These are phyloP conservation scores for Silene conica DNA, from an alignment of 148 eudicot genomes.

Conservation along the genomic window DNA sequence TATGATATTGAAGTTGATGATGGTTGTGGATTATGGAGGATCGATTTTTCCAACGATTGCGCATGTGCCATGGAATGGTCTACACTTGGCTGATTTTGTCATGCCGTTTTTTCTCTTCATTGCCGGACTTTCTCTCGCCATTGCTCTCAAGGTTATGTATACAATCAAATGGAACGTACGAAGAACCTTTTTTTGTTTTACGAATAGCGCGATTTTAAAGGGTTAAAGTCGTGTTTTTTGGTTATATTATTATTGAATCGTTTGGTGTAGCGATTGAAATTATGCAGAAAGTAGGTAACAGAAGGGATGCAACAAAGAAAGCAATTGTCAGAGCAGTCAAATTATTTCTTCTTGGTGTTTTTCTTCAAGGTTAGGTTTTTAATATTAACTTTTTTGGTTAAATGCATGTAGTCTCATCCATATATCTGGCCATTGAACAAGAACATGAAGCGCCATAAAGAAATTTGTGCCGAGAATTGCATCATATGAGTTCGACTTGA, in stretches of 20 bases:
- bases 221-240: too few species aligned
- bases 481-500: too few species aligned
- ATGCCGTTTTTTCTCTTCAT: constrained; percentile 90
- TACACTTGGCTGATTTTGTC: constrained; percentile 85
- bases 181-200: too few species aligned
- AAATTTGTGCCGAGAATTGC: too few species aligned
- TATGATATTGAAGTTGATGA: constrained; percentile 56
- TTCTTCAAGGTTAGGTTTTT: constrained; percentile 65
- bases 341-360: constrained; percentile 69
- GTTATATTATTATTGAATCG: too few species aligned
- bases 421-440: too few species aligned
- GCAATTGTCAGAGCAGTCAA: constrained; percentile 48
- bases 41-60: constrained; percentile 59
- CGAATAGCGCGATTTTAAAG: too few species aligned
- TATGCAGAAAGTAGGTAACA: constrained; percentile 57
- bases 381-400: not conserved
- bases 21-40: constrained; percentile 86
- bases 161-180: too few species aligned
- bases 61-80: constrained; percentile 85
- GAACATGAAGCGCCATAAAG: too few species aligned
- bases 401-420: too few species aligned
- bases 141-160: constrained; percentile 56
- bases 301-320: constrained; percentile 61
- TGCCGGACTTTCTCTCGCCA: constrained; percentile 77
- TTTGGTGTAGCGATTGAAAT: not conserved